phyloP scores from a whole-genome alignment of 176 grass and related monocot species.

The Ensete ventricosum region DNA sequence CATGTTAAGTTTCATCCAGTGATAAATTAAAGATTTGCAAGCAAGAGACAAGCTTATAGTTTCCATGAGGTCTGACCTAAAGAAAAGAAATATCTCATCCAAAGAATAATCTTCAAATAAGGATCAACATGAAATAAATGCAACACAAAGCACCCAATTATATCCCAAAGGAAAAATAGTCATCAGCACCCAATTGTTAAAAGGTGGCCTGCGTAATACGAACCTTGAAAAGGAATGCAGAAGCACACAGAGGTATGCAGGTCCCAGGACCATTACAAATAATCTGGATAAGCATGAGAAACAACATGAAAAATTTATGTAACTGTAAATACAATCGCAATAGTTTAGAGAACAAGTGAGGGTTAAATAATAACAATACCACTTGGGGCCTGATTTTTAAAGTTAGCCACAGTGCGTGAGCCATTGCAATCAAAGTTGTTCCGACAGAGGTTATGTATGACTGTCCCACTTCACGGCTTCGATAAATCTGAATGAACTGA shows the following conservation, averaged over 20 bases:
- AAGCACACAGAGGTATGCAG: slow-evolving; percentile 72
- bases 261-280: slow-evolving; percentile 95
- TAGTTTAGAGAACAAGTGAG: slow-evolving; percentile 16
- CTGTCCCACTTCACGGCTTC: slow-evolving; percentile 94
- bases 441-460: slow-evolving; percentile 77
- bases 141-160: background rate
- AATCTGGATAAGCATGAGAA: slow-evolving; percentile 45
- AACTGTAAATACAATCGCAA: slow-evolving; percentile 12
- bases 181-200: slow-evolving; percentile 4
- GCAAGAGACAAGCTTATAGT: background rate
- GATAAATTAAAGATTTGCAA: background rate
- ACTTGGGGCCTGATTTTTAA: slow-evolving; percentile 83
- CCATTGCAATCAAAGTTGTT: slow-evolving; percentile 63
- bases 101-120: background rate
- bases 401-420: slow-evolving; percentile 76
- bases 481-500: slow-evolving; percentile 76
- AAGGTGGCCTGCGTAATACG: background rate
- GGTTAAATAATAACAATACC: slow-evolving; percentile 32
- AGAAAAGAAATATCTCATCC: background rate
- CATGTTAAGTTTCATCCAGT: background rate
- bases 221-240: slow-evolving; percentile 81
- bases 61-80: background rate
- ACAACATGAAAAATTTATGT: background rate
- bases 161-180: background rate
- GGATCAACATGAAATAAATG: background rate